These are phyloP conservation scores for Eucalyptus coolabah DNA, from an alignment of 345 rosid genomes.

Conservation along the genomic window DNA sequence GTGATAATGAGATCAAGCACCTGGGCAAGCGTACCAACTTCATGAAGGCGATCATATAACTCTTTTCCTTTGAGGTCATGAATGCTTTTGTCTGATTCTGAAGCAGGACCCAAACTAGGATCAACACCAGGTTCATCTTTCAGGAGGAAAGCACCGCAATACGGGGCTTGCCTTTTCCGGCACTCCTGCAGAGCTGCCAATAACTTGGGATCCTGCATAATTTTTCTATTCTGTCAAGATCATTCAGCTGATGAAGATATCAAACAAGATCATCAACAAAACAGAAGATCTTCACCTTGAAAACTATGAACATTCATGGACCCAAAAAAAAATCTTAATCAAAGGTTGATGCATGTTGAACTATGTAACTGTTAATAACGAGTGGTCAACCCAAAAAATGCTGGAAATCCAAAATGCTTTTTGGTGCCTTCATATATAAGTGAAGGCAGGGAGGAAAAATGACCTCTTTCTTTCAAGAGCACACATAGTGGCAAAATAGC, in stretches of 20 bases:
- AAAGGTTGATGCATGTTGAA: neutral
- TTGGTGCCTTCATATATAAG: neutral
- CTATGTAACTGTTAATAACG: neutral
- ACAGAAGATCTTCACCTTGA: neutral
- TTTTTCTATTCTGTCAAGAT: neutral
- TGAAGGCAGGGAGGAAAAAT: neutral
- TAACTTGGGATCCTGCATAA: slow-evolving; percentile 75
- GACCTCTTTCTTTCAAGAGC: neutral
- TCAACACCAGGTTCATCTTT: slow-evolving; percentile 80
- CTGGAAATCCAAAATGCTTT: neutral
- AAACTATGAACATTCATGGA: neutral
- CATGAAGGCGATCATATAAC: slow-evolving; percentile 66
- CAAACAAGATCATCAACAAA: neutral
- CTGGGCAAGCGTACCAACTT: slow-evolving; percentile 99
- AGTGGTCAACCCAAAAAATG: neutral
- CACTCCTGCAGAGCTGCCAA: slow-evolving; percentile 91
- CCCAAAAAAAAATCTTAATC: neutral
- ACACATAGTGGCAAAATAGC: neutral
- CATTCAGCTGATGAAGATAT: neutral
- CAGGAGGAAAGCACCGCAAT: slow-evolving; percentile 94
- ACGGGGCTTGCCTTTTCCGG: slow-evolving; percentile 91
- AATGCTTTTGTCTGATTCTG: slow-evolving; percentile 62
- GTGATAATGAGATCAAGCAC: slow-evolving; percentile 7
- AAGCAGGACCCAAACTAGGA: slow-evolving; percentile 39
- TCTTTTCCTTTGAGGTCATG: slow-evolving; percentile 77